Evolutionary conservation across 164 flowering plant species (phyloP).

Genomic region (Buxus sempervirens): DNA sequence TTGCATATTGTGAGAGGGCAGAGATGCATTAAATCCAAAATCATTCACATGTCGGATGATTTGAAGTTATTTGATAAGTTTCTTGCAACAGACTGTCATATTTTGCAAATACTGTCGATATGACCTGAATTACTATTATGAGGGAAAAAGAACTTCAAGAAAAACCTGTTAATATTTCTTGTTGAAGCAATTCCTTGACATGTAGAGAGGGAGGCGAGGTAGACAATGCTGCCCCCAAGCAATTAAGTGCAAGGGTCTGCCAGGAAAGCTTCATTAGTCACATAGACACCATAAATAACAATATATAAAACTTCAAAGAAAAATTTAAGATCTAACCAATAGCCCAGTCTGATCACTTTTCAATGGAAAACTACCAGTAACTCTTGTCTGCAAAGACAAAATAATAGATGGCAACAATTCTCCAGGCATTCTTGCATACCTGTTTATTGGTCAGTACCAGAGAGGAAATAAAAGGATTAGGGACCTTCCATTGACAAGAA

Average conservation of each 20-base stretch:
- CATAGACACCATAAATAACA: not conserved
- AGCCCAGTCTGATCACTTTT: conserved; percentile 65
- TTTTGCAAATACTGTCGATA: not conserved
- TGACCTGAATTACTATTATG: not conserved
- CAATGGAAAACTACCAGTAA: conserved; percentile 46
- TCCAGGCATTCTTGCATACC: conserved; percentile 84
- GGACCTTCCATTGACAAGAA: not conserved
- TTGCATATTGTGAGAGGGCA: no score
- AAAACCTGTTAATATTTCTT: conserved; percentile 64
- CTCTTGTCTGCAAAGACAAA: conserved; percentile 39
- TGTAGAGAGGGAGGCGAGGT: conserved; percentile 56
- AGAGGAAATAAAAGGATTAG: not conserved
- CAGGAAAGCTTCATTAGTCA: conserved; percentile 5
- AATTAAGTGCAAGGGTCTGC: conserved; percentile 67
- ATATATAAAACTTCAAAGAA: not conserved
- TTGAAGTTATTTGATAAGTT: no score
- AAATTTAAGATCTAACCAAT: conserved; percentile 49
- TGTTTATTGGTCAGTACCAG: conserved; percentile 24
- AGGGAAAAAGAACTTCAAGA: not conserved
- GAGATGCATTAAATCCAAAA: no score
- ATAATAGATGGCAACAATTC: conserved; percentile 69
- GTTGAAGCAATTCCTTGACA: conserved; percentile 57
- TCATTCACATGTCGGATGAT: no score
- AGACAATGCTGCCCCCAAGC: conserved; percentile 76
- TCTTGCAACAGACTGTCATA: not conserved